These are phyloP conservation scores for Sugiyamaella valdiviana DNA, from an alignment of 805 yeast genomes.

Conservation along the genomic window DNA sequence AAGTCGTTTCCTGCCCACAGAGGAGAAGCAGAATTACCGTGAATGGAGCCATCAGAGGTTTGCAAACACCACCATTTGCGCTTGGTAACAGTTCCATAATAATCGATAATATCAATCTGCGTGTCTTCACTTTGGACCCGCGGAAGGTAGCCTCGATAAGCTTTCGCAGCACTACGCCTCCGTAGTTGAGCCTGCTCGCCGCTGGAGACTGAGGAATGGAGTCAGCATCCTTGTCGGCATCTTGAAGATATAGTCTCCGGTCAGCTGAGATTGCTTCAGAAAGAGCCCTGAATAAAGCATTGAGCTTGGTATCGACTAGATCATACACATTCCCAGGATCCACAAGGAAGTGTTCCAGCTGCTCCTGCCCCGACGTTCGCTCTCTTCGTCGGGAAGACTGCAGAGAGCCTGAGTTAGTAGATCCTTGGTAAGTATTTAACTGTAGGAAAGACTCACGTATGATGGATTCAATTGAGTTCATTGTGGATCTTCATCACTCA, in stretches of 20 bases:
- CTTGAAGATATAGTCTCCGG: background rate
- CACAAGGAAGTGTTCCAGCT: constrained; percentile 4
- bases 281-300: background rate
- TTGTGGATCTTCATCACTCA: background rate
- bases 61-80: constrained; percentile 1
- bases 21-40: constrained; percentile 13
- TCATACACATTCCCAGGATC: background rate
- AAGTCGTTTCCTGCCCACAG: constrained; percentile 17
- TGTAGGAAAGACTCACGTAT: background rate
- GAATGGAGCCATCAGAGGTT: constrained; percentile 18
- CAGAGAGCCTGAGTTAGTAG: constrained; percentile 4
- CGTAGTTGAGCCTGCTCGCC: background rate
- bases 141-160: background rate
- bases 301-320: background rate
- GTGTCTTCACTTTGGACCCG: constrained; percentile 5
- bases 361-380: constrained; percentile 3
- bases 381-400: constrained; percentile 2
- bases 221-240: background rate
- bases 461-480: background rate
- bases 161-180: background rate
- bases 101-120: background rate
- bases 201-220: background rate
- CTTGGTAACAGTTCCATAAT: constrained; percentile 1
- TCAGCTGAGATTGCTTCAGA: background rate
- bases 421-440: background rate